phyloP scores from a whole-genome alignment of 192 early-diverging fungal genomes.

The Podila minutissima region DNA sequence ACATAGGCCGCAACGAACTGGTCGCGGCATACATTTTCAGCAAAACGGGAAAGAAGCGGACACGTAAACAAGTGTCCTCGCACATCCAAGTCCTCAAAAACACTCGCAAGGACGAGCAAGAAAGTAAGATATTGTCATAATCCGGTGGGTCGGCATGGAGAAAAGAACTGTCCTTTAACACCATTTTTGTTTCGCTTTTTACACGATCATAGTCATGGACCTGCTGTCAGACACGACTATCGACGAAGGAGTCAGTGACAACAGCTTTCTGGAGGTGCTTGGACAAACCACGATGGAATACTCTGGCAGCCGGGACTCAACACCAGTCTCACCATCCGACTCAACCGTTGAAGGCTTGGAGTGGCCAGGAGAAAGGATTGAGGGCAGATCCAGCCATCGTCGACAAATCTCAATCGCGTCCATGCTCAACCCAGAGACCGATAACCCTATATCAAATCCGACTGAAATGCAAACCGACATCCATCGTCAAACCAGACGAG shows the following conservation, averaged over 20 bases:
- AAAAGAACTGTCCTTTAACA: no score
- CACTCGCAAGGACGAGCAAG: constrained; percentile 66
- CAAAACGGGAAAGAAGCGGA: constrained; percentile 70
- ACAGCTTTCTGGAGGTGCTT: constrained; percentile 27
- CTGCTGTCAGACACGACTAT: constrained; percentile 32
- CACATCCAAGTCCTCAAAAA: constrained; percentile 84
- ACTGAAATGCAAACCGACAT: neutral
- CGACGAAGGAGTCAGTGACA: constrained; percentile 28
- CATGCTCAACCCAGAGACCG: constrained; percentile 33
- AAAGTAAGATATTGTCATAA: constrained; percentile 40
- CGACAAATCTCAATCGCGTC: constrained; percentile 43
- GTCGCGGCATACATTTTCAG: constrained; percentile 79
- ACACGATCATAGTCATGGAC: constrained; percentile 28
- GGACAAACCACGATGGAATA: constrained; percentile 24
- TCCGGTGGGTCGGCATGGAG: no score
- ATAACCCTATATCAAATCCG: neutral
- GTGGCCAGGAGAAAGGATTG: neutral
- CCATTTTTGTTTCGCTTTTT: neutral
- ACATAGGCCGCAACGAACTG: constrained; percentile 72
- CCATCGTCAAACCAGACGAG: no score
- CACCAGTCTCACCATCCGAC: constrained; percentile 30
- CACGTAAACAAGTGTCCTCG: constrained; percentile 81
- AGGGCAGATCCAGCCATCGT: constrained; percentile 24
- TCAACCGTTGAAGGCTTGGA: neutral
- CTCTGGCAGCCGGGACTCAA: constrained; percentile 15